These are phyloP conservation scores for Paraconiothyrium brasiliense DNA, from an alignment of 2,329 filamentous ascomycete species.

Conservation along the genomic window DNA sequence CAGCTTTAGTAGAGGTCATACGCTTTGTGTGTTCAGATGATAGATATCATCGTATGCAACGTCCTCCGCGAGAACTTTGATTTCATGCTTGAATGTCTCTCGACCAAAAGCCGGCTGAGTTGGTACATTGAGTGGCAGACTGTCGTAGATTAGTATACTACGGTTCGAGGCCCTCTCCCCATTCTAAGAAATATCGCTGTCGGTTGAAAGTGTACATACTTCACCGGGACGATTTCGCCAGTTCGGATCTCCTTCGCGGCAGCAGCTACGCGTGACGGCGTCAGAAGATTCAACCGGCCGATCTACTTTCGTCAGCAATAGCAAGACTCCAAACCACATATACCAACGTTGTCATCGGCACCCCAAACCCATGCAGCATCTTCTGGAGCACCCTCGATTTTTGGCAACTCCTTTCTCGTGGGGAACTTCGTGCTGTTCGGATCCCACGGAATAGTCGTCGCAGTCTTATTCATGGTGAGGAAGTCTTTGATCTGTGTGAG, in stretches of 20 bases:
- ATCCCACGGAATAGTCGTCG: conserved; percentile 62
- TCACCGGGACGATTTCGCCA: conserved; percentile 65
- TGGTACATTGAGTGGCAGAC: conserved; percentile 63
- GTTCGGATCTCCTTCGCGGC: conserved; percentile 64
- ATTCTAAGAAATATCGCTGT: background rate
- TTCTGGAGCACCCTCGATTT: conserved; percentile 61
- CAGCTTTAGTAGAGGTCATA: background rate
- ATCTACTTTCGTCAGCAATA: conserved; percentile 40
- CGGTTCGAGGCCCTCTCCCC: too few relatives aligned
- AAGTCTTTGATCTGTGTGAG: conserved; percentile 57
- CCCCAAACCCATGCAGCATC: conserved; percentile 71
- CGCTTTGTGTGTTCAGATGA: conserved; percentile 55
- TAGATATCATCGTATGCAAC: conserved; percentile 56
- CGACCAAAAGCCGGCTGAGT: conserved; percentile 63
- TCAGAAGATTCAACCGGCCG: conserved; percentile 65
- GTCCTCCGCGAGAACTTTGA: conserved; percentile 55
- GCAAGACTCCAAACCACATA: background rate
- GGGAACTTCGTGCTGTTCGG: conserved; percentile 64
- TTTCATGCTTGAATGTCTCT: conserved; percentile 63
- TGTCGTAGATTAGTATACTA: conserved; percentile 30
- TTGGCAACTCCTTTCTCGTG: conserved; percentile 61
- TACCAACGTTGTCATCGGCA: conserved; percentile 60
- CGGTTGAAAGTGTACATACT: conserved; percentile 48
- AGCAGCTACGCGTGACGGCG: conserved; percentile 62
- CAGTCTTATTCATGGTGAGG: conserved; percentile 57